Base-by-base conservation (phyloP, 2,329 filamentous ascomycete species). In the Aspergillus pseudoglaucus region DNA sequence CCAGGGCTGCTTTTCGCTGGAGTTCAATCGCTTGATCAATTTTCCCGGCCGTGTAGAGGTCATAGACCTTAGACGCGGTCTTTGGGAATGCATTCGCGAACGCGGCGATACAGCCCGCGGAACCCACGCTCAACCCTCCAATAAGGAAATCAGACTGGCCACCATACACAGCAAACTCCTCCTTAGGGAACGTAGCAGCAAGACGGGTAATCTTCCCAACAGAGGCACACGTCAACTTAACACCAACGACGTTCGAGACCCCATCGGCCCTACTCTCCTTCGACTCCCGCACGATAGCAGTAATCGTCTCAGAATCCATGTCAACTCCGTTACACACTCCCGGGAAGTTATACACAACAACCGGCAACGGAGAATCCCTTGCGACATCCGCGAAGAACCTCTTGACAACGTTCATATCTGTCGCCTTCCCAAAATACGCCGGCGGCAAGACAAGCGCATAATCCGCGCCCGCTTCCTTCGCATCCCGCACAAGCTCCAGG, bases 61-160 rank as follows among this genome's bases (percentile, higher is more conserved):
- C 64, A 61, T 84, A 87, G 35, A 87, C 77, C 46, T 68, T 69
- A 2, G 76, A 74, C 14, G 82, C 71, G 0, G 77, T 73, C 60
- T 75, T 77, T 0, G 78, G 78, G 49, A 79, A 79, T 1, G 80
- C 68, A 51, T 81, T 81, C 27, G 73, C 76, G 55, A 82, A 81
- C 0, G 75, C 78, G 2, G 77, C 74, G 32, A 82, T 79, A 52
- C 77, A 80, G 1, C 79, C 79, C 1, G 74, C 74, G 33, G 70
- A 73, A 1, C 79, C 79, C 7, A 73, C 70, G 2, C 72, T 71
- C 7, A 82, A 57, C 0, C 77, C 79, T 1, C 74, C 77, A 23
- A 82, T 68, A 37, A 89, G 65, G 63, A 87, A 89, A 59, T 90
- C 86, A 2, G 80, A 81, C 68, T 88, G 84, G 1, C 83, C 84